Evolutionary conservation across 2,329 filamentous ascomycete species (phyloP), one percentile per base, ranked within the genome.

Genomic region (Alternaria hordeiaustralica): DNA sequence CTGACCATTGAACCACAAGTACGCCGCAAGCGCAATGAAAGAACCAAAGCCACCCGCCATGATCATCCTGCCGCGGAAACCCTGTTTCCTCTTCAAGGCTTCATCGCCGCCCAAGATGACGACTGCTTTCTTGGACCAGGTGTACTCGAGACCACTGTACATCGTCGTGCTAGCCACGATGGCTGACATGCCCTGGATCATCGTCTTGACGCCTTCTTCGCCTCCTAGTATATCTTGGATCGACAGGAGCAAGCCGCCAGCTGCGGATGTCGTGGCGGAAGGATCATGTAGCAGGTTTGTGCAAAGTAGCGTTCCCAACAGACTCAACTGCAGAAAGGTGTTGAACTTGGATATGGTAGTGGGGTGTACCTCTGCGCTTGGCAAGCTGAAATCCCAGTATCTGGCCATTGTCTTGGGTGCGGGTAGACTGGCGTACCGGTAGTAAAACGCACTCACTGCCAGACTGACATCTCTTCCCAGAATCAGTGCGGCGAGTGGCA

Each of bases 311-410:
- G 90, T 87, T 18, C 94, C 95, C 73, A 99, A 92, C 12, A 99
- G 86, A 5, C 90, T 89, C 20, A 99, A 84, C 79, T 99, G 96
- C 71, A 98, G 82, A 46, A 96, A 94, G 0, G 96, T 99, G 81
- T 99, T 99, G 80, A 94, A 80, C 73, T 96, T 96, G 81, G 91
- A 94, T 65, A 96, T 92, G 2, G 87, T 90, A 0, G 93, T 96
- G 1, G 93, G 93, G 64, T 89, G 90, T 6, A 96, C 93, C 80
- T 96, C 92, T 3, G 93, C 93, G 43, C 90, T 92, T 3, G 93
- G 96, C 13, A 99, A 86, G 4, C 92, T 95, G 77, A 99, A 98
- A 81, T 99, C 96, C 96, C 96, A 99, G 81, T 98, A 99, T 18
- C 96, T 86, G 18, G 87, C 82, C 80, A 97, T 92, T 0, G 96